These are phyloP conservation scores for Tolypocladium inflatum DNA, from an alignment of 2,329 filamentous ascomycete species.

Conservation along the genomic window DNA sequence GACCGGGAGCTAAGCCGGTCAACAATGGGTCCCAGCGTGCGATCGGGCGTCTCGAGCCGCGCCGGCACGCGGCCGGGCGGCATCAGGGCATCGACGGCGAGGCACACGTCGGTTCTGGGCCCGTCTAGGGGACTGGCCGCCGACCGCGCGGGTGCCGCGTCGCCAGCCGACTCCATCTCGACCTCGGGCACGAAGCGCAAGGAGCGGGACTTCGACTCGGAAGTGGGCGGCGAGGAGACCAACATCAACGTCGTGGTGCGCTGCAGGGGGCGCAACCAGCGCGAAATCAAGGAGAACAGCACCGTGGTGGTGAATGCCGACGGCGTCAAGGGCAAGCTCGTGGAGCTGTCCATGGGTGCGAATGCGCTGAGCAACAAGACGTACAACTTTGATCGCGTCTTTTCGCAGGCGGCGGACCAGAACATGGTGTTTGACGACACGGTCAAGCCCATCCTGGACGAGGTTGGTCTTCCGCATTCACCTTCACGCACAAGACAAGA, in stretches of 20 bases:
- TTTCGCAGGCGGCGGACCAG: conserved; percentile 90
- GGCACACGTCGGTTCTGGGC: conserved; percentile 12
- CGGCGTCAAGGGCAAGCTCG: conserved; percentile 73
- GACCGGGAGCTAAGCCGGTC: conserved; percentile 26
- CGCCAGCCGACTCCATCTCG: conserved; percentile 59
- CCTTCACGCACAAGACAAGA: background rate
- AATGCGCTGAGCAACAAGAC: conserved; percentile 91
- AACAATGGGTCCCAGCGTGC: conserved; percentile 20
- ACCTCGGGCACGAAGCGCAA: conserved; percentile 68
- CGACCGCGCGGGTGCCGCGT: conserved; percentile 39
- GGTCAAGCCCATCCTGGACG: conserved; percentile 83
- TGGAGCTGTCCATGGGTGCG: conserved; percentile 86
- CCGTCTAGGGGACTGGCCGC: conserved; percentile 7
- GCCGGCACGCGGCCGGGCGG: conserved; percentile 12
- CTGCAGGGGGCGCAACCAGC: conserved; percentile 84
- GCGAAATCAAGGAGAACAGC: conserved; percentile 90
- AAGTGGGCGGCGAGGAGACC: conserved; percentile 62
- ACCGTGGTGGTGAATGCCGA: conserved; percentile 84
- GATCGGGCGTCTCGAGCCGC: conserved; percentile 14
- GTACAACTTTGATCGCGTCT: conserved; percentile 95
- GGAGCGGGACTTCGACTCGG: conserved; percentile 70
- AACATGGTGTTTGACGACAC: conserved; percentile 92
- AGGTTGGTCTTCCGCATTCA: conserved; percentile 45
- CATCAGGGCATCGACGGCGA: conserved; percentile 11
- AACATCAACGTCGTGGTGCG: conserved; percentile 97